Evolutionary conservation across 495 filamentous ascomycete species (phyloP).

Genomic region (Tuber brumale): DNA sequence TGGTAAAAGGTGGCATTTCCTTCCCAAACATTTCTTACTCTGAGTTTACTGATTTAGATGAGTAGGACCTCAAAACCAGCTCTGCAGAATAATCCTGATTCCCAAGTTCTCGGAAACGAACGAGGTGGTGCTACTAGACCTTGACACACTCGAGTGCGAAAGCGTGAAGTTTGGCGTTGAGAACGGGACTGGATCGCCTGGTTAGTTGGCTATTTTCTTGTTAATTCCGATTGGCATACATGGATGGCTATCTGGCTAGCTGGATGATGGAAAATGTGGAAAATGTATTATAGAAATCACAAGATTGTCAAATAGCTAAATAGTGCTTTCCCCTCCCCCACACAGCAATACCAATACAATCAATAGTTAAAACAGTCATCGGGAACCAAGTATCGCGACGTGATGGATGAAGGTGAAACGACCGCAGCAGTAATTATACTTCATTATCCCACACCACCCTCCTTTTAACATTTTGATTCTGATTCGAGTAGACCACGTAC

Average conservation of each 20-base stretch:
- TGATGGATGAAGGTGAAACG: neutral
- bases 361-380: neutral
- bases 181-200: constrained; percentile 24
- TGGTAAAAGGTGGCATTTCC: constrained; percentile 53
- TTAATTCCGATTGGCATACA: neutral
- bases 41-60: constrained; percentile 33
- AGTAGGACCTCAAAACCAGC: constrained; percentile 48
- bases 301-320: neutral
- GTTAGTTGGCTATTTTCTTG: neutral
- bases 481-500: neutral
- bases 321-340: neutral
- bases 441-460: no score
- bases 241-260: neutral
- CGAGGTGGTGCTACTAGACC: constrained; percentile 77
- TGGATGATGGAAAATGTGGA: neutral
- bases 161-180: constrained; percentile 60
- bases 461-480: no score
- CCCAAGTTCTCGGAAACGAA: constrained; percentile 75
- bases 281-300: neutral
- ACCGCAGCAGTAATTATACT: neutral
- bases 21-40: neutral
- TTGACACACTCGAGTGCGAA: constrained; percentile 72
- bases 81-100: constrained; percentile 67
- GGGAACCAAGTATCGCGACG: neutral
- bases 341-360: constrained; percentile 14